Base-by-base conservation (phyloP, 2,329 filamentous ascomycete genomes). In the Sporothrix curviconia region DNA sequence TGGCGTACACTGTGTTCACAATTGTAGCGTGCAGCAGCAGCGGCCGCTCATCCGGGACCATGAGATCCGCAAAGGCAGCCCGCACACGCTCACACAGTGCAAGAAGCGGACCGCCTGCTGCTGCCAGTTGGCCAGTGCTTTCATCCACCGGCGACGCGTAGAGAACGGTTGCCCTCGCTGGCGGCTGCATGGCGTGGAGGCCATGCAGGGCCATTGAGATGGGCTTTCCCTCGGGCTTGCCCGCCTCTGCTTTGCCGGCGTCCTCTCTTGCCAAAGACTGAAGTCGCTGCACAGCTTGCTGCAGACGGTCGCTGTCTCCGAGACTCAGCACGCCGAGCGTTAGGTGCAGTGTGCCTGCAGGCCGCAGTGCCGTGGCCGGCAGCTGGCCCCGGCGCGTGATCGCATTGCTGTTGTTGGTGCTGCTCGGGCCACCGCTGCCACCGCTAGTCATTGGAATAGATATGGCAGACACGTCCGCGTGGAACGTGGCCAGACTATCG, bases 251-350 rank as follows among this genome's bases (percentile, higher is more conserved):
- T 2, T 7, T 14, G 5, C 14, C n/a, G 11, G n/a, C 19, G 2
- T 30, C 9, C 15, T 19, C 3, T 17, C 3, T 36, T 7, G 19
- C 46, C 39, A 80, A 68, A 3, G 77, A 66, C 17, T 74, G 65
- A 22, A 80, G 66, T 40, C 78, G 60, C 37, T 68, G 69, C 14
- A 72, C 65, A 1, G 79, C 78, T 39, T 64, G 69, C 3, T 72
- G 71, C 7, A 81, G 62, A 4, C 69, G 67, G 53, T 79, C 75
- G 3, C 75, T 59, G 14, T 56, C 12, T 34, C n/a, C 71, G 9
- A 96, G 78, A 62, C 81, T 86, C 87, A 96, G 92, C 1, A 95
- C 88, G 0, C 91, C 92, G 0, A 96, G 77, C 0, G 92, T 96
- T 3, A 95, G 75, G 71, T 97, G 92, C 49, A 96, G 71, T 1